Base-by-base conservation (phyloP, 148 eudicot genomes). In the Silene uniflora region DNA sequence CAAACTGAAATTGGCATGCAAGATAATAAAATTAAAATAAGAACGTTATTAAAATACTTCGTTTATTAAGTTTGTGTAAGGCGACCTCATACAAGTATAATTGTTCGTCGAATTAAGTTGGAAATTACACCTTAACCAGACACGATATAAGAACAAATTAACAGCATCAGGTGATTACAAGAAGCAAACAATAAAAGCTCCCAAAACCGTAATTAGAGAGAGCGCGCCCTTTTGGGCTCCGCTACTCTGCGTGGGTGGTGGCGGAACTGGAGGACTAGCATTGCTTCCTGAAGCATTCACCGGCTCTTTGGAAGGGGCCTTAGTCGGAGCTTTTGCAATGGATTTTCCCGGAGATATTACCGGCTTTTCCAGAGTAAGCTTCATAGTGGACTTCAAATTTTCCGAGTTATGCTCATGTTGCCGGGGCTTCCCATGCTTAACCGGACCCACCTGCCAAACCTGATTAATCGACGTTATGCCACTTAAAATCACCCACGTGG, bases 391-490 rank as follows among this genome's bases (percentile, higher is more conserved):
- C 10, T 22, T 23, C 49, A 73, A 62, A 56, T 83, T 83, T 0
- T 32, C 62, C 19, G 22, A 19, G 13, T 12, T 17, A 19, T 75
- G 72, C 5, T 60, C 80, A 63, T 83, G 85, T 71, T 72, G 52
- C 1, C 70, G 75, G 0, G 46, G 18, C 29, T 4, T 62, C 7
- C 82, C 85, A 0, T 56, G 19, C 1, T 24, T 66, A 1, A 74
- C 42, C 2, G 83, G 81, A 6, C 87, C 87, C 69, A 77, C 87
- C 46, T 85, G 87, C 87, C 87, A 85, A 6, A 85, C 75, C 56
- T 66, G 67, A 72, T 85, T 85, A 1, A 82, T 70, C 18, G 71
- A 42, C 3, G 52, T 1, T 17, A 54, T 16, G 1, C 71, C 81
- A 56, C 18, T 21, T 8, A 71, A 76, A 24, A 81, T 6, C 8